Base-by-base conservation (phyloP, 2,329 filamentous ascomycete species). In the Pestalotiopsis sp. region DNA sequence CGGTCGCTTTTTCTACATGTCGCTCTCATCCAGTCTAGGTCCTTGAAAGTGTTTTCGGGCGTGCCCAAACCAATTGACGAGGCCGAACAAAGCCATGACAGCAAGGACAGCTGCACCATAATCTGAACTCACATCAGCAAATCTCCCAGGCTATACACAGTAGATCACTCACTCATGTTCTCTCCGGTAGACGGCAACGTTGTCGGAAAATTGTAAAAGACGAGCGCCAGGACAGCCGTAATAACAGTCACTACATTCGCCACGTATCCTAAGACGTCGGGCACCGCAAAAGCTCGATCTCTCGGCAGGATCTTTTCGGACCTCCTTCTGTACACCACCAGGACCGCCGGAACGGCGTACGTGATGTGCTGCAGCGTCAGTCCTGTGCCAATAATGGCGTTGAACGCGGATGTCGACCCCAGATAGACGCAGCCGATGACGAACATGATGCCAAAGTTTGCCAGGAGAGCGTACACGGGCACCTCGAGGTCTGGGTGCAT, bases 391-490 rank as follows among this genome's bases (percentile, higher is more conserved):
- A 60, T 60, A 2, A 60, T 60, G 6, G 57, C 57, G 20, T 60
- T 60, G 20, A 60, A 60, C 11, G 57, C 31, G 1, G 57, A 60
- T 4, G 25, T 60, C 17, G 57, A 60, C 4, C 57, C 57, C 13
- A 60, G 31, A 4, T 60, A 60, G 57, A 60, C 31, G 9, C 57
- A 60, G 20, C 57, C 57, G 23, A 60, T 60, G 57, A 60, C 23
- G 31, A 60, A 60, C 57, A 60, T 60, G 57, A 60, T 27, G 57
- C 25, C 57, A 60, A 60, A 60, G 57, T 60, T 60, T 6, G 17
- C 13, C 11, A 60, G 4, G 3, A 60, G 57, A 1, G 57, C 31
- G 14, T 36, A 60, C 3, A 60, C 57, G 17, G 57, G 57, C 13
- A 60, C 57, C 1, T 60, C 57, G 6, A 60, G 57, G 57, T 27